Base-by-base conservation (phyloP, 2,329 filamentous ascomycete genomes). In the Onygena corvina region DNA sequence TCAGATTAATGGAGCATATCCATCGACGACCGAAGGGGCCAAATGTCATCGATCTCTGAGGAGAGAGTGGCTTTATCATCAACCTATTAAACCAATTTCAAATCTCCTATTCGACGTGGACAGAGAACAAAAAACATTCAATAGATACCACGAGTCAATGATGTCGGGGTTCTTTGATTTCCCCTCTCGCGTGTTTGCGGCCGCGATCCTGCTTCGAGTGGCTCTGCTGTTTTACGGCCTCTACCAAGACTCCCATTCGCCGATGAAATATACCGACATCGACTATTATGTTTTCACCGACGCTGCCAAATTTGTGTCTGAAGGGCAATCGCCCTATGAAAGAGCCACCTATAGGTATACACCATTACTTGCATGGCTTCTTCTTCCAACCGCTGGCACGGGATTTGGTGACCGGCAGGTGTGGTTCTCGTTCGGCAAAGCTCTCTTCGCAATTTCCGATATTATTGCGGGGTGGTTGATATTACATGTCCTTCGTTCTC, bases 271-370 rank as follows among this genome's bases (percentile, higher is more conserved):
- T 72, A 98, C 92, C 47, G 92, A 98, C 68, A 95, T 98, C 60
- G 92, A 98, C 74, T 98, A 98, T 69, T 81, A 88, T 56, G 92
- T 98, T 65, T 98, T 98, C 73, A 96, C 92, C 45, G 90, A 96
- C 65, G 92, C 92, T 21, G 80, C 92, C 1, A 84, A 85, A 56
- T 90, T 84, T 66, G 71, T 86, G 36, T 70, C 81, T 2, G 71
- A 67, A n/a, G 77, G 77, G 2, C 68, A 71, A 42, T 86, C 85
- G 0, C 92, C 92, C 1, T 98, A 98, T 65, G 76, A 77, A 34
- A 80, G 92, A 48, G 90, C 92, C 61, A 98, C 92, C 0, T 98
- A 98, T 71, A 84, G 92, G 52, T 98, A 98, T 71, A 96, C 92
- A 23, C 92, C 92, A 0, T 73, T 98, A 1, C 76, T 98, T 1